Base-by-base conservation (phyloP, 345 rosid species). In the Linum usitatissimum region DNA sequence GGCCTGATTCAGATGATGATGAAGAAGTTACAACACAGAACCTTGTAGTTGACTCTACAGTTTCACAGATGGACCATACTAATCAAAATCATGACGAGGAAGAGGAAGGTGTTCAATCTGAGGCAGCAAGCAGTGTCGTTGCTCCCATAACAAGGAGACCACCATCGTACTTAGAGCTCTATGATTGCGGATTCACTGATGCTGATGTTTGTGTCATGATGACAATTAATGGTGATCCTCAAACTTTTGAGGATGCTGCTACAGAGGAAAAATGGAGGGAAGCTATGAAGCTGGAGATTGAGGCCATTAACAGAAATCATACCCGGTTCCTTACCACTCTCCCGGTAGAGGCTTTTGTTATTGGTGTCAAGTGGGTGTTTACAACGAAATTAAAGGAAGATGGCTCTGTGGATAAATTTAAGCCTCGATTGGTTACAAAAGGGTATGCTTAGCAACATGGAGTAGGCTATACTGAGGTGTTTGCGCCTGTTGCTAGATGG, bases 331-430 rank as follows among this genome's bases (percentile, higher is more conserved):
- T 64, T 7, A 36, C 31, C 3, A 4, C 10, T 10, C 9, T 56
- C 18, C 68, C 68, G 0, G 14, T 3, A 9, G 61, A 14, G 3
- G 62, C 36, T 10, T 56, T 13, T 12, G 9, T 5, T 2, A 38
- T 65, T 18, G 62, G 68, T 4, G 68, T 65, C 9, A 64, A 64
- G 38, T 64, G 67, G 67, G 60, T 64, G 49, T 64, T 31, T 20
- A 53, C 2, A 17, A 64, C 59, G 0, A 6, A 28, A 60, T 30
- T 9, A n/a, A 15, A 30, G 6, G 63, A 60, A 6, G 18, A 30
- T 60, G 48, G 63, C 3, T 0, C 36, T 9, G 45, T 64, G 6
- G 60, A 64, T 6, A 64, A 64, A 1, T 64, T 10, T 36, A 65
- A 57, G 19, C 36, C 28, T 18, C 34, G 30, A 5, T 1, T 28